These are phyloP conservation scores for Artemisia argyi DNA, from an alignment of 129 eudicot species.

Conservation along the genomic window DNA sequence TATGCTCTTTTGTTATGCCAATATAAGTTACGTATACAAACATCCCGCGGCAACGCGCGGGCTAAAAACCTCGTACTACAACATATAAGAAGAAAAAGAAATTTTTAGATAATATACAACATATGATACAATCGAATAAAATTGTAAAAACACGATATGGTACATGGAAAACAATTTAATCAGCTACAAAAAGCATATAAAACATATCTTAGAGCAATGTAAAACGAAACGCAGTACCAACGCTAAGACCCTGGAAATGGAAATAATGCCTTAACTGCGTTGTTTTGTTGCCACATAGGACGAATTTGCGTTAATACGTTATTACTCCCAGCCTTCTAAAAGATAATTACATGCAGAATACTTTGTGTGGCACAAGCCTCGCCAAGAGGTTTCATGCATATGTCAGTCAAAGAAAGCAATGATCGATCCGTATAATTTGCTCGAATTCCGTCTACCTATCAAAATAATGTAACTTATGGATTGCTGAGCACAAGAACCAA, in stretches of 20 bases:
- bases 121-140: neutral
- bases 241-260: no score
- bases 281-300: no score
- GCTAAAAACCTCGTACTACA: constrained; percentile 38
- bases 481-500: no score
- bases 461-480: neutral
- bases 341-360: constrained; percentile 72
- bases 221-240: no score
- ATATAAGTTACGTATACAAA: no score
- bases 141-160: neutral
- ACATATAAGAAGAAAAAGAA: constrained; percentile 17
- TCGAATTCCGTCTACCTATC: constrained; percentile 78
- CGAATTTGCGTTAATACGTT: no score
- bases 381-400: constrained; percentile 94
- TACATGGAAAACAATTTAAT: neutral
- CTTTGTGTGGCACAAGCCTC: constrained; percentile 97
- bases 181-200: no score
- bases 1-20: no score
- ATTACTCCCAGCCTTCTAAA: no score
- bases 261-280: no score
- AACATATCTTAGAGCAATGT: no score
- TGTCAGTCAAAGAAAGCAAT: constrained; percentile 79
- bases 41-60: no score
- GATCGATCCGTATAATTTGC: constrained; percentile 84
- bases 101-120: neutral